Percentiles rank a stretch among this genome's conserved stretches.
phyloP scores from a whole-genome alignment of 2,329 filamentous ascomycete species.

The Cyphellophora europaea region DNA sequence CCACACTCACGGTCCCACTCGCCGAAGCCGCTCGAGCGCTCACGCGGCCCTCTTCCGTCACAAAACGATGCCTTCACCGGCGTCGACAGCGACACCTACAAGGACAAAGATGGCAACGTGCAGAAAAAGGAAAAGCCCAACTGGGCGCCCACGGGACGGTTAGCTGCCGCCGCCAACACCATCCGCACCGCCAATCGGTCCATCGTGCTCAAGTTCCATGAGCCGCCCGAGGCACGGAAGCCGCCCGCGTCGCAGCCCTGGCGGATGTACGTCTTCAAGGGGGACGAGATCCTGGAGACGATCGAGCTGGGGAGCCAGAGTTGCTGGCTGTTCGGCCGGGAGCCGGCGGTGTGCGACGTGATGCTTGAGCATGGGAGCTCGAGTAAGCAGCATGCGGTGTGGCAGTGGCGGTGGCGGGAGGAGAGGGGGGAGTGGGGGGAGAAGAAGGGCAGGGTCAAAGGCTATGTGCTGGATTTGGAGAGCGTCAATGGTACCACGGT shows the following conservation, averaged over 20 bases:
- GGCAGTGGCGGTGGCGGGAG: constrained; percentile 83
- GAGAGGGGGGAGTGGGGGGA: constrained; percentile 83
- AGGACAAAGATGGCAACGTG: constrained; percentile 18
- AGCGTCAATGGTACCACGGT: constrained; percentile 83
- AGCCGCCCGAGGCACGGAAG: constrained; percentile 86
- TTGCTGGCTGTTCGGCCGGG: constrained; percentile 85
- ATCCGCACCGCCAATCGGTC: constrained; percentile 54
- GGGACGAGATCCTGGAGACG: constrained; percentile 67
- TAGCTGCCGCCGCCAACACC: constrained; percentile 82
- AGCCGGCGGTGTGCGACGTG: constrained; percentile 71
- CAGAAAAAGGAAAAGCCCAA: constrained; percentile 72
- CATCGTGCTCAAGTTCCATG: constrained; percentile 88
- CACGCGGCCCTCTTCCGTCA: constrained; percentile 31
- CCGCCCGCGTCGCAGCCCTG: constrained; percentile 69
- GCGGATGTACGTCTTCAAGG: constrained; percentile 92
- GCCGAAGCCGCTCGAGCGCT: constrained; percentile 6
- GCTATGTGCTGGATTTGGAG: constrained; percentile 88
- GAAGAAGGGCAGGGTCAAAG: constrained; percentile 66
- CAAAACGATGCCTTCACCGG: constrained; percentile 36
- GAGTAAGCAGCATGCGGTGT: constrained; percentile 89
- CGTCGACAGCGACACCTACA: constrained; percentile 1
- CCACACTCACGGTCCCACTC: constrained; percentile 9
- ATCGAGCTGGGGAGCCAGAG: constrained; percentile 66
- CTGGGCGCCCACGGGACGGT: constrained; percentile 65
- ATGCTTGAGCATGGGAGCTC: constrained; percentile 81